These are phyloP conservation scores for Aspergillus arachidicola DNA, from an alignment of 2,329 filamentous ascomycete species.

Conservation along the genomic window DNA sequence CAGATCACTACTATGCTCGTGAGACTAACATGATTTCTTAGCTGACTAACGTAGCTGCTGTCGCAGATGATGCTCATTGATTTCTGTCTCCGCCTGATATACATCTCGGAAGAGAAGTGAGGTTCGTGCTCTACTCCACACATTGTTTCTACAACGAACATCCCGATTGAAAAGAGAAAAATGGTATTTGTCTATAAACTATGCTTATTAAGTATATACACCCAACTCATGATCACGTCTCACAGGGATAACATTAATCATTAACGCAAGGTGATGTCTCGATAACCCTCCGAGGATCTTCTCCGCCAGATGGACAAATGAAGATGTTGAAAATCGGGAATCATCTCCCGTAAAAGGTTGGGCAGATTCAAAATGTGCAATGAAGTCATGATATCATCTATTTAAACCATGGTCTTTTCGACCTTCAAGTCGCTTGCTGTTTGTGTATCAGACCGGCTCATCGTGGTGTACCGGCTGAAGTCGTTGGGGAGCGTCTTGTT, in stretches of 20 bases:
- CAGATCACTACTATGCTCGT: neutral
- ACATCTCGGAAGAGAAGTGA: neutral
- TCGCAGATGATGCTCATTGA: neutral
- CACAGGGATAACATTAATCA: neutral
- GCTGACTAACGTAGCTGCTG: neutral
- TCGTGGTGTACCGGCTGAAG: slow-evolving; percentile 37
- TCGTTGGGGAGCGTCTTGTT: slow-evolving; percentile 19
- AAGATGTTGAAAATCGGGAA: neutral
- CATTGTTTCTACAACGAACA: neutral
- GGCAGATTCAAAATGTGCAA: slow-evolving; percentile 5
- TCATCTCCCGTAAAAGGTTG: neutral
- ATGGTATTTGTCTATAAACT: slow-evolving; percentile 13
- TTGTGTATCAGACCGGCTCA: slow-evolving; percentile 35
- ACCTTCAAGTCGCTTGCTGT: slow-evolving; percentile 28
- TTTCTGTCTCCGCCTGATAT: neutral
- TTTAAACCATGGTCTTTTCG: slow-evolving; percentile 33
- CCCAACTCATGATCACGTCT: neutral
- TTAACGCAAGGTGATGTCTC: neutral
- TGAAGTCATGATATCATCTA: neutral
- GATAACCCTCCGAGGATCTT: neutral
- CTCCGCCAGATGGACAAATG: neutral
- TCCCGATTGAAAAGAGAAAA: neutral
- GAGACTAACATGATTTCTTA: neutral
- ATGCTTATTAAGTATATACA: slow-evolving; percentile 15
- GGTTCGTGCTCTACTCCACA: neutral